These are phyloP conservation scores for Isochrysis galbana DNA, from an alignment of 78 protist species.

Conservation along the genomic window DNA sequence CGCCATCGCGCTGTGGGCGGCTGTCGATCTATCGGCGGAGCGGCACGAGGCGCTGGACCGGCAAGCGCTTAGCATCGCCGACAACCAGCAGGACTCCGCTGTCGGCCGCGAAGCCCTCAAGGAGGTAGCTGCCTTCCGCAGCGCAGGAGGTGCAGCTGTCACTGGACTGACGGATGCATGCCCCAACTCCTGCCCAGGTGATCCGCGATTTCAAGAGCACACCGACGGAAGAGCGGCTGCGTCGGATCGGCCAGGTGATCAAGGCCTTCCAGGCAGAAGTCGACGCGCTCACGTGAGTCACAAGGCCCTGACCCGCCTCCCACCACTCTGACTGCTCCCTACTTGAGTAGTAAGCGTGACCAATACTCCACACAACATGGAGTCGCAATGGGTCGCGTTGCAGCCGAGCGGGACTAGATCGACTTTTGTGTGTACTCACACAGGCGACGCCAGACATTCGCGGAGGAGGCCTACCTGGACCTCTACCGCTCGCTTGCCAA, in stretches of 20 bases:
- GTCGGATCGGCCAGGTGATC: background rate
- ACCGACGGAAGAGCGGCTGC: background rate
- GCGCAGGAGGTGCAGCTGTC: background rate
- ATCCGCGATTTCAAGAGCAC: background rate
- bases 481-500: conserved; percentile 4
- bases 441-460: background rate
- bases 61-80: background rate
- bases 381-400: too few species aligned
- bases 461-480: background rate
- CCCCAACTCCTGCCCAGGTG: background rate
- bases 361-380: too few species aligned
- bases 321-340: too few species aligned
- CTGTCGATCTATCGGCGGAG: background rate
- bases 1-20: background rate
- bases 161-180: background rate
- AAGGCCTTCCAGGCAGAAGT: conserved; percentile 16
- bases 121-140: background rate
- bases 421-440: too few species aligned
- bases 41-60: background rate
- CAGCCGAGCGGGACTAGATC: too few species aligned
- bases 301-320: too few species aligned
- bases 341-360: too few species aligned
- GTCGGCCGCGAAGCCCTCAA: conserved; percentile 11
- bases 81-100: background rate
- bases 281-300: conserved; percentile 23